Evolutionary conservation across 805 yeast species (phyloP), one percentile per base, ranked within the genome.

Genomic region (Cyberlindnera subsufficiens): DNA sequence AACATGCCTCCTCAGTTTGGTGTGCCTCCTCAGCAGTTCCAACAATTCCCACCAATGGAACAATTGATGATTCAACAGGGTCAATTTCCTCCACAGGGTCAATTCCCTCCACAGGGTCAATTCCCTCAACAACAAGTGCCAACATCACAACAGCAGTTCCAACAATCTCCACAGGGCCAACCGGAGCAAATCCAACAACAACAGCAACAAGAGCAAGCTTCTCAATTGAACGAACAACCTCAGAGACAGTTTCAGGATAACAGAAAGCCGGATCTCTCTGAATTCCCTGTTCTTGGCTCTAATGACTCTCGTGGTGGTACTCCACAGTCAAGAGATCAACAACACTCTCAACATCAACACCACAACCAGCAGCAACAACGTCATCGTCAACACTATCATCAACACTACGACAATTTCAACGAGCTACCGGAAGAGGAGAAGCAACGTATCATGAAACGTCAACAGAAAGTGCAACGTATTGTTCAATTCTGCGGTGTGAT

Each of bases 401-500:
- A 48, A 41, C 67, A 56, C 41, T 59, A 54, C 37, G 59, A 54
- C 25, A 54, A 49, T 39, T 55, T 55, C 42, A 67, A 54, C 57
- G 65, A 53, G 72, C 65, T 82, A 55, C 69, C 83, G 34, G 86
- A 85, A 7, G 91, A 83, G 56, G 90, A 85, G 58, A 82, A 82
- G 60, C 82, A 77, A 50, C 74, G 78, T 52, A 69, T 80, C 43
- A 74, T 79, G 43, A 69, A 68, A 38, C 81, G 93, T 67, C 87
- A 82, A 50, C 82, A 80, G 46, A 84, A 86, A 60, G 89, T 84
- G 39, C 74, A 80, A 37, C 74, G 83, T 50, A 86, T 88, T 55
- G 73, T 85, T 59, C 80, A 78, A 57, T 87, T 82, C 67, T 85
- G 93, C 25, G 97, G 97, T 50, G 78, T 93, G 50, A 93, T 93